Conservation (phyloP, 1,284 basidiomycete species). For the Neotropicomus parvogracilis region DNA sequence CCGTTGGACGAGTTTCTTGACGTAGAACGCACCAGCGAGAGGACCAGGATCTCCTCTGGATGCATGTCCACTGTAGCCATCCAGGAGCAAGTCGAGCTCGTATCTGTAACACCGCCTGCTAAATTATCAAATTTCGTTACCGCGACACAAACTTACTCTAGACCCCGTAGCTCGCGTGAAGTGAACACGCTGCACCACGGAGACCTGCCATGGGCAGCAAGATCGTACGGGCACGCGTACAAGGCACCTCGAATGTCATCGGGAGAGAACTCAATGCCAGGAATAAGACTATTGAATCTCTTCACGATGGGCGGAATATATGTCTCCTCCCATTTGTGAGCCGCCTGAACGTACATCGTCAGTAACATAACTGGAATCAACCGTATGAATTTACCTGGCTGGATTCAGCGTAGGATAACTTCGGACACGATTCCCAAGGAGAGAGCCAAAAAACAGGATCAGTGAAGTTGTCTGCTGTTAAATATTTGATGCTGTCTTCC, state of each 20-base stretch:
- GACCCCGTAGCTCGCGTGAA: background rate
- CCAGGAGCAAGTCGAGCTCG: constrained; percentile 43
- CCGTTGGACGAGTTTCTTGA: constrained; percentile 45
- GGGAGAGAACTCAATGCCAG: constrained; percentile 32
- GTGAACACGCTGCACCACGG: background rate
- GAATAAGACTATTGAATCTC: constrained; percentile 37
- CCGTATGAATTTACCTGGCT: background rate
- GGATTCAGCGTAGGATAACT: background rate
- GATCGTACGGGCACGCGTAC: background rate
- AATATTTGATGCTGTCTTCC: constrained; percentile 1
- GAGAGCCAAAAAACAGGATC: constrained; percentile 37
- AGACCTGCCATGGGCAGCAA: background rate
- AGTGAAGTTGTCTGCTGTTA: constrained; percentile 17
- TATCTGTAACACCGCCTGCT: constrained; percentile 24
- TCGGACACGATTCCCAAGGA: constrained; percentile 14
- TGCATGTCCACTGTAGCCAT: constrained; percentile 40
- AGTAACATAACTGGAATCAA: background rate
- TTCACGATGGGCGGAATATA: constrained; percentile 42
- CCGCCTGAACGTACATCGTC: constrained; percentile 18
- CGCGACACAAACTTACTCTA: background rate
- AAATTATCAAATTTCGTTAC: background rate
- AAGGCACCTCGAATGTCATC: constrained; percentile 32
- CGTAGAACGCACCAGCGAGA: constrained; percentile 40
- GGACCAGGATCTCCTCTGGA: constrained; percentile 37
- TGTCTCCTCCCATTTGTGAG: constrained; percentile 36